These are phyloP conservation scores for Brasilioporus rufonigricans DNA, from an alignment of 768 basidiomycete genomes.

Conservation along the genomic window DNA sequence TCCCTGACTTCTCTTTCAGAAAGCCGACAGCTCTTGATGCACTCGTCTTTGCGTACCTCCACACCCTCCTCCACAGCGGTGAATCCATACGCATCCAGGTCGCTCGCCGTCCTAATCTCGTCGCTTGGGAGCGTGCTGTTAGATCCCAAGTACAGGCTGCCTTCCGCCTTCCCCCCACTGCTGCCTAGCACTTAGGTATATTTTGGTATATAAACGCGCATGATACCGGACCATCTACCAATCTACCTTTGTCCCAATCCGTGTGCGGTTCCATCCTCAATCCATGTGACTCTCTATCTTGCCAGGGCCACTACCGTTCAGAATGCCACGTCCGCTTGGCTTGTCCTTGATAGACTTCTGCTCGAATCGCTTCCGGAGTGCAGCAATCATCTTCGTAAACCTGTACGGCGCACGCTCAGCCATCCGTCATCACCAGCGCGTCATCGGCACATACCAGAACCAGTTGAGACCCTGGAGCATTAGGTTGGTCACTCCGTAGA, in stretches of 20 bases:
- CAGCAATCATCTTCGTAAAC: conserved; percentile 73
- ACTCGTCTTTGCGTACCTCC: conserved; percentile 78
- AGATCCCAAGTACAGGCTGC: conserved; percentile 54
- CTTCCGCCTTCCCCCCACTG: conserved; percentile 33
- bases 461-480: conserved; percentile 72
- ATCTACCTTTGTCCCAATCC: not conserved
- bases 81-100: conserved; percentile 57
- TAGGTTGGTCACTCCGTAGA: conserved; percentile 60
- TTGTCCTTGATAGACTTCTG: conserved; percentile 17
- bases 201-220: conserved; percentile 10
- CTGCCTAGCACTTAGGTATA: conserved; percentile 16
- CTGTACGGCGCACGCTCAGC: conserved; percentile 24
- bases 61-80: conserved; percentile 53
- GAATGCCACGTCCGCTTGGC: conserved; percentile 9
- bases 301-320: conserved; percentile 14
- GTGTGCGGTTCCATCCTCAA: conserved; percentile 1
- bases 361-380: conserved; percentile 61
- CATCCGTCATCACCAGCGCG: not conserved
- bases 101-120: conserved; percentile 69
- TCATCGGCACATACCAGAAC: conserved; percentile 58
- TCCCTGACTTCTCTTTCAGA: conserved; percentile 37
- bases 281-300: conserved; percentile 15
- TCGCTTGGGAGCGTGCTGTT: conserved; percentile 76
- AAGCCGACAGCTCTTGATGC: conserved; percentile 80
- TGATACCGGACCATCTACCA: conserved; percentile 1